These are phyloP conservation scores for Kazachstania psychrophila DNA, from an alignment of 805 yeast genomes.

Conservation along the genomic window DNA sequence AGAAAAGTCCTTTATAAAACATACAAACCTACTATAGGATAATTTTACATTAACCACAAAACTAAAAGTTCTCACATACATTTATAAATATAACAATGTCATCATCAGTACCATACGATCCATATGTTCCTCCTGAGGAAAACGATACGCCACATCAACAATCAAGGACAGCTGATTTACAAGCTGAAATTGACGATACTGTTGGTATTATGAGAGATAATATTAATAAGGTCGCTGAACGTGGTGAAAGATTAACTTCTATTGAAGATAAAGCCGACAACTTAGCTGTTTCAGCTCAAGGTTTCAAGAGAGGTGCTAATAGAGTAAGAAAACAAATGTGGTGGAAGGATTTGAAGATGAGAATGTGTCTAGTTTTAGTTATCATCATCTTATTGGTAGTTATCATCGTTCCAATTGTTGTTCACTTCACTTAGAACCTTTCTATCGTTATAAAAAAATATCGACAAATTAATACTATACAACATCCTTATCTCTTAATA, in stretches of 20 bases:
- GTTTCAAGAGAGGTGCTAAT: constrained; percentile 93
- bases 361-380: constrained; percentile 75
- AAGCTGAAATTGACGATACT: constrained; percentile 90
- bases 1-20: no score
- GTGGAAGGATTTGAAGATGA: constrained; percentile 97
- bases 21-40: no score
- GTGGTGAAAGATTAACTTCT: constrained; percentile 85
- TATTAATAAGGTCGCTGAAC: constrained; percentile 88
- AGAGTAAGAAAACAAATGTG: constrained; percentile 97
- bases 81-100: constrained; percentile 40
- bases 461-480: no score
- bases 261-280: constrained; percentile 90
- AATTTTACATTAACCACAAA: no score
- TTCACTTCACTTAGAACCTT: constrained; percentile 63
- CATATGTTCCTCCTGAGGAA: constrained; percentile 63
- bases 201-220: constrained; percentile 97
- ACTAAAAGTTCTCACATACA: no score
- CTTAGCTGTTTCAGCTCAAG: constrained; percentile 84
- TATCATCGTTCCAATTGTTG: constrained; percentile 85
- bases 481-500: no score
- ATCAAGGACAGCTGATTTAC: constrained; percentile 69
- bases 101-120: constrained; percentile 76
- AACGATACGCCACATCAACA: constrained; percentile 12
- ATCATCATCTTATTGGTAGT: constrained; percentile 77
- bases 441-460: no score